Percentiles rank a stretch among this genome's conserved stretches.
Conservation (phyloP, 2,329 filamentous ascomycete genomes). For the Colletotrichum falcatum region DNA sequence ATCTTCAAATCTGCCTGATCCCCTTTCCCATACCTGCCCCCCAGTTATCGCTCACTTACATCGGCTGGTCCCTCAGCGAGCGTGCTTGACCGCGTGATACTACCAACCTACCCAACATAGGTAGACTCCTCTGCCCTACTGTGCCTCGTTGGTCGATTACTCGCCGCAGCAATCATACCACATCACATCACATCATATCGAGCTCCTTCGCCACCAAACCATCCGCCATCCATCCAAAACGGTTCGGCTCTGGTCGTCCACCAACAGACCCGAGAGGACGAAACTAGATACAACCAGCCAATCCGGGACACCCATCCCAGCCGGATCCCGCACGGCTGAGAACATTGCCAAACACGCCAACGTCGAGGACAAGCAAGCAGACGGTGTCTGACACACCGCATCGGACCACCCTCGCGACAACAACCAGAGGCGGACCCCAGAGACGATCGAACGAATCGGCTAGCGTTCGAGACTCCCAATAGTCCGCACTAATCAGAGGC, state of each 20-base stretch:
- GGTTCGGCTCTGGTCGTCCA: slow-evolving; percentile 9
- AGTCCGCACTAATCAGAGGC: not conserved
- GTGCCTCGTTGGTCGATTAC: slow-evolving; percentile 31
- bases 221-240: slow-evolving; percentile 17
- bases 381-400: not conserved
- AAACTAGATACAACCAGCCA: slow-evolving; percentile 13
- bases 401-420: slow-evolving; percentile 1
- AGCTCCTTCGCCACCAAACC: slow-evolving; percentile 3
- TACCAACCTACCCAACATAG: too few relatives aligned
- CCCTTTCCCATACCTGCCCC: not conserved
- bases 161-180: slow-evolving; percentile 34
- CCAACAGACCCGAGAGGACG: slow-evolving; percentile 4
- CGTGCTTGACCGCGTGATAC: slow-evolving; percentile 31
- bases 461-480: slow-evolving; percentile 6
- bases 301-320: slow-evolving; percentile 8
- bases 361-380: not conserved
- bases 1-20: not conserved
- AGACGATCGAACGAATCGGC: slow-evolving; percentile 32
- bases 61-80: not conserved
- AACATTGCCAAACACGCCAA: slow-evolving; percentile 10
- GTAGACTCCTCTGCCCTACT: slow-evolving; percentile 17
- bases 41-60: not conserved
- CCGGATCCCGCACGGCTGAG: not conserved
- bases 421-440: slow-evolving; percentile 13
- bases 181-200: slow-evolving; percentile 2